These are phyloP conservation scores for Harringtonia lauricola DNA, from an alignment of 2,329 filamentous ascomycete species.

Conservation along the genomic window DNA sequence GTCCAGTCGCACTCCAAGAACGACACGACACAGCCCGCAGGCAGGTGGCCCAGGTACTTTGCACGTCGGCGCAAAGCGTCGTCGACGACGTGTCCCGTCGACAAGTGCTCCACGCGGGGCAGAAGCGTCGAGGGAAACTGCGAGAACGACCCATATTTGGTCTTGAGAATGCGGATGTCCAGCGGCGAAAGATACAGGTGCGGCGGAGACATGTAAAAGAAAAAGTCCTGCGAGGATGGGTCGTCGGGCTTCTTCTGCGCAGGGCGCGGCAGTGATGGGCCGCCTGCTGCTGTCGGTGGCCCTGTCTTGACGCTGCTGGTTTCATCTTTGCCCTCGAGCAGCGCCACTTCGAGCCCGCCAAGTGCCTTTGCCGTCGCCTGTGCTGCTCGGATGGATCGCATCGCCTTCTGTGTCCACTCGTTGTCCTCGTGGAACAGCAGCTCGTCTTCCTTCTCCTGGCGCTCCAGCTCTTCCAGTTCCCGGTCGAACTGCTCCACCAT, in stretches of 20 bases:
- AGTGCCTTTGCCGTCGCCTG: conserved; percentile 59
- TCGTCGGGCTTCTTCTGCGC: conserved; percentile 26
- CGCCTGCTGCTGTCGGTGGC: neutral
- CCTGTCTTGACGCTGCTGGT: neutral
- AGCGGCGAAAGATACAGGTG: conserved; percentile 85
- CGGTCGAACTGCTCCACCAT: conserved; percentile 70
- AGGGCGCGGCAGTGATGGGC: conserved; percentile 4
- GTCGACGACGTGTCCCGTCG: conserved; percentile 77
- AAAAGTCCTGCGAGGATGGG: conserved; percentile 43
- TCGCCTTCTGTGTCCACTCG: conserved; percentile 84
- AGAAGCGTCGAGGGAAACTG: conserved; percentile 77
- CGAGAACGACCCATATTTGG: conserved; percentile 74
- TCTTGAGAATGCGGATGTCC: conserved; percentile 85
- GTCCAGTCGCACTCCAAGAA: conserved; percentile 95
- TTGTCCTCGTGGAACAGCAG: conserved; percentile 82
- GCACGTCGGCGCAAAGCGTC: conserved; percentile 72
- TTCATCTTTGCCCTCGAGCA: conserved; percentile 10
- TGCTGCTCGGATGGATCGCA: conserved; percentile 59
- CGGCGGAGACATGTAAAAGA: conserved; percentile 78
- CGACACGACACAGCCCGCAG: conserved; percentile 80
- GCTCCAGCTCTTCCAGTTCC: conserved; percentile 63
- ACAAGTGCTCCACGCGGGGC: conserved; percentile 80
- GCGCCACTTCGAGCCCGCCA: conserved; percentile 16
- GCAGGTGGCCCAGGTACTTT: conserved; percentile 80
- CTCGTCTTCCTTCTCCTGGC: conserved; percentile 81